These are phyloP conservation scores for Macroventuria anomochaeta DNA, from an alignment of 2,329 filamentous ascomycete genomes.

Conservation along the genomic window DNA sequence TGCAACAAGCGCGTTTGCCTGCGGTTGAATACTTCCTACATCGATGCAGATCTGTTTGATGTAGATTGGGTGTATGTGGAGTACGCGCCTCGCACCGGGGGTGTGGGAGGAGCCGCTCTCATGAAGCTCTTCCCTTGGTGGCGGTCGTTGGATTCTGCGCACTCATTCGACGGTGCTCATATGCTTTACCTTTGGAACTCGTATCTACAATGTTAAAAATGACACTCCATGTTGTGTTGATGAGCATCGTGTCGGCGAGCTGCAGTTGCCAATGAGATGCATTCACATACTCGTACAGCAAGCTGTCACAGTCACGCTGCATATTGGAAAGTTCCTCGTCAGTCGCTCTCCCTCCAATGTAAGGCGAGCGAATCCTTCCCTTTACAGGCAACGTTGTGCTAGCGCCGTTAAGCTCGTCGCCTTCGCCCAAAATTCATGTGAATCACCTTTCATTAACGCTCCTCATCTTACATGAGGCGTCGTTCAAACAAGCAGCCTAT, in stretches of 20 bases:
- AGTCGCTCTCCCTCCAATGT: no score
- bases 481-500: slow-evolving; percentile 11
- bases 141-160: background rate
- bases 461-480: slow-evolving; percentile 6
- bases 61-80: slow-evolving; percentile 7
- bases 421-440: slow-evolving; percentile 4
- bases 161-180: background rate
- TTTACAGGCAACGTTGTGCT: background rate
- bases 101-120: slow-evolving; percentile 3
- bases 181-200: background rate
- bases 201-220: background rate
- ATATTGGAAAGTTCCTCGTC: no score
- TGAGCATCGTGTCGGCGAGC: background rate
- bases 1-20: background rate
- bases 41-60: background rate
- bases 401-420: background rate
- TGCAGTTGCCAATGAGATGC: background rate
- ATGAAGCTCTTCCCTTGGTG: background rate
- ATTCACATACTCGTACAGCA: background rate
- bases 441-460: background rate
- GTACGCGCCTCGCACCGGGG: background rate
- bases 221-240: background rate
- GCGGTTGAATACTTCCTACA: background rate
- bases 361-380: no score
- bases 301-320: no score